Conservation (phyloP, 2,329 filamentous ascomycete genomes). For the Fusarium beomiforme region DNA sequence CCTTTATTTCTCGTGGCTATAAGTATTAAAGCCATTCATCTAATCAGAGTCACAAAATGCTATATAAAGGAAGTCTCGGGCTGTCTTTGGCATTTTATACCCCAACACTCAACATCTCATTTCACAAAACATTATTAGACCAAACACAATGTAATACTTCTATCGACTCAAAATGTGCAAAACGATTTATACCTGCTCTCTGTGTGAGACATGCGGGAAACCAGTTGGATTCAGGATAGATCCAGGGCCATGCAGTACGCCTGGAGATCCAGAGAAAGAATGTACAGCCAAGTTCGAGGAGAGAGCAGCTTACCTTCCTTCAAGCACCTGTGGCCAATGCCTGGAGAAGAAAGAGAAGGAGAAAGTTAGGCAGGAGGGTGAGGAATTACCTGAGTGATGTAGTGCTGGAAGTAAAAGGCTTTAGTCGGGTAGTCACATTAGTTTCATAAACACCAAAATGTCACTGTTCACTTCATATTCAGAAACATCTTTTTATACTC, state of each 20-base stretch:
- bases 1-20: fast-evolving
- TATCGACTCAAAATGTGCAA: neutral
- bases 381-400: too few relatives aligned
- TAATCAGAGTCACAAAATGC: fast-evolving
- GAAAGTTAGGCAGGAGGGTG: neutral
- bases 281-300: neutral
- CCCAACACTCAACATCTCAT: fast-evolving
- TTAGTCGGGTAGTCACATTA: too few relatives aligned
- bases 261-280: neutral
- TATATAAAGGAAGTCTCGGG: neutral
- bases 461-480: too few relatives aligned
- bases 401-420: too few relatives aligned
- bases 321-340: neutral
- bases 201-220: neutral
- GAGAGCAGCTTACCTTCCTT: neutral
- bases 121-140: fast-evolving
- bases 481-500: too few relatives aligned
- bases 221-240: neutral
- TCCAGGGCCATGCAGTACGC: neutral
- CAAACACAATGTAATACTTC: fast-evolving
- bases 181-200: neutral
- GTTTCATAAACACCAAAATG: too few relatives aligned
- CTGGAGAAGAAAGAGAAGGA: neutral
- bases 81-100: fast-evolving
- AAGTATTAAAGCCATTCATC: fast-evolving